Evolutionary conservation across 2,329 filamentous ascomycete genomes (phyloP).

Genomic region (Pseudogymnoascus sp.): DNA sequence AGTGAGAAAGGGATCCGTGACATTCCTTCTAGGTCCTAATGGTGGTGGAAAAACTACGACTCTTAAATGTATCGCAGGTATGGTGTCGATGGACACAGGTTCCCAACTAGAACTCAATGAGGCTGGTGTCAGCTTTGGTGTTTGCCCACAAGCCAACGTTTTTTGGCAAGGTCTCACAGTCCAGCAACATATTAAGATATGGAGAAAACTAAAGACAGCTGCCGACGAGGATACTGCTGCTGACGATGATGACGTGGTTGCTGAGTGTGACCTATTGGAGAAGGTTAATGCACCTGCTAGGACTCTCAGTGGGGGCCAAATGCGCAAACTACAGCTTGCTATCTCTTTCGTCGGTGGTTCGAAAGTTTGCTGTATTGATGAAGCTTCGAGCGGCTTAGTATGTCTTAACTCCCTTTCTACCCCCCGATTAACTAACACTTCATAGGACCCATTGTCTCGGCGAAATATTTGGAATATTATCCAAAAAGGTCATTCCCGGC

Average conservation of each 20-base stretch:
- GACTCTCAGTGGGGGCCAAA: slow-evolving; percentile 60
- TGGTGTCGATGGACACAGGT: slow-evolving; percentile 52
- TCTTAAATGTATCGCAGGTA: slow-evolving; percentile 56
- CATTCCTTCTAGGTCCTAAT: slow-evolving; percentile 59
- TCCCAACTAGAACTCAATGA: slow-evolving; percentile 28
- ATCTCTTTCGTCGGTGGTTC: slow-evolving; percentile 64
- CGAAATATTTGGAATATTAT: slow-evolving; percentile 65
- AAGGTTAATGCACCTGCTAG: slow-evolving; percentile 50
- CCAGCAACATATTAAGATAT: slow-evolving; percentile 55
- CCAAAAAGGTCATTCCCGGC: slow-evolving; percentile 51
- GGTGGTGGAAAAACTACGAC: slow-evolving; percentile 61
- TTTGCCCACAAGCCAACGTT: slow-evolving; percentile 32
- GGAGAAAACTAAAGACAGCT: slow-evolving; percentile 50
- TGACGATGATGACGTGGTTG: slow-evolving; percentile 43
- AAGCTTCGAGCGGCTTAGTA: slow-evolving; percentile 54
- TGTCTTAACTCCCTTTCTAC: not conserved
- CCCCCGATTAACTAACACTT: slow-evolving; percentile 10
- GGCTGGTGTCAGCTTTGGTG: slow-evolving; percentile 23
- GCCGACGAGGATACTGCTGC: slow-evolving; percentile 39
- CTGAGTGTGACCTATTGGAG: slow-evolving; percentile 51
- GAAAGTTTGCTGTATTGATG: slow-evolving; percentile 58
- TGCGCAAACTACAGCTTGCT: slow-evolving; percentile 59
- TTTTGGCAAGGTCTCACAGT: slow-evolving; percentile 60
- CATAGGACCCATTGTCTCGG: slow-evolving; percentile 51
- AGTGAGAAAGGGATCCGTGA: slow-evolving; percentile 54